phyloP scores from a whole-genome alignment of 371 early-diverging fungal species.

The Mortierella sp. region DNA sequence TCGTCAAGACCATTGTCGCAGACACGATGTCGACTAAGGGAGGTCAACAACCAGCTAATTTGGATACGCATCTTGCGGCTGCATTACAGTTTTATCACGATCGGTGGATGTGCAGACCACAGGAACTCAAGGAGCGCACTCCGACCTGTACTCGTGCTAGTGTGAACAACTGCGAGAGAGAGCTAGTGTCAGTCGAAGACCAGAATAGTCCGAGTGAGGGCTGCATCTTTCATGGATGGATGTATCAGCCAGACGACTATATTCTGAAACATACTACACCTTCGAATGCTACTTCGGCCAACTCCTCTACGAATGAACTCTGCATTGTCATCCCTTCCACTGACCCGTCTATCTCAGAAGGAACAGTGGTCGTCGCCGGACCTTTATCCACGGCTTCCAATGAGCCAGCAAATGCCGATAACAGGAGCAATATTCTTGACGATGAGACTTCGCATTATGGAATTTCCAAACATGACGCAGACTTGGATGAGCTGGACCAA shows the following conservation, averaged over 20 bases:
- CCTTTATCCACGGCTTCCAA: too few relatives aligned
- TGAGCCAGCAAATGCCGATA: too few relatives aligned
- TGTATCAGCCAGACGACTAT: conserved; percentile 36
- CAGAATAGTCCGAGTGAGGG: not conserved
- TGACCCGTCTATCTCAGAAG: not conserved
- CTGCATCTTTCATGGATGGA: conserved; percentile 35
- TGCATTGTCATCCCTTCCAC: not conserved
- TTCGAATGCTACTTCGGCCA: not conserved
- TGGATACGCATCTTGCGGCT: conserved; percentile 44
- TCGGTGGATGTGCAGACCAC: conserved; percentile 32
- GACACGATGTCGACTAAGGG: conserved; percentile 30
- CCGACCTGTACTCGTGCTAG: not conserved
- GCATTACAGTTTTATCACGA: conserved; percentile 44
- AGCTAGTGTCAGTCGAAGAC: too few relatives aligned
- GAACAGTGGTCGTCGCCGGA: not conserved
- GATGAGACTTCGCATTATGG: conserved; percentile 20
- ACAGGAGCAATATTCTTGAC: too few relatives aligned
- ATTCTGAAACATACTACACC: conserved; percentile 3
- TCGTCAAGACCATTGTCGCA: conserved; percentile 33
- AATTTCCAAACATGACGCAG: conserved; percentile 34
- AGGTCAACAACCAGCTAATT: conserved; percentile 24
- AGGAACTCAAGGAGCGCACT: conserved; percentile 14
- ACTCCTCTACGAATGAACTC: conserved; percentile 7
- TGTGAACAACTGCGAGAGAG: too few relatives aligned
- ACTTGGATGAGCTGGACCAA: conserved; percentile 35